Evolutionary conservation across 2,329 filamentous ascomycete species (phyloP), one percentile per base, ranked within the genome.

Genomic region (Talaromyces sp.): DNA sequence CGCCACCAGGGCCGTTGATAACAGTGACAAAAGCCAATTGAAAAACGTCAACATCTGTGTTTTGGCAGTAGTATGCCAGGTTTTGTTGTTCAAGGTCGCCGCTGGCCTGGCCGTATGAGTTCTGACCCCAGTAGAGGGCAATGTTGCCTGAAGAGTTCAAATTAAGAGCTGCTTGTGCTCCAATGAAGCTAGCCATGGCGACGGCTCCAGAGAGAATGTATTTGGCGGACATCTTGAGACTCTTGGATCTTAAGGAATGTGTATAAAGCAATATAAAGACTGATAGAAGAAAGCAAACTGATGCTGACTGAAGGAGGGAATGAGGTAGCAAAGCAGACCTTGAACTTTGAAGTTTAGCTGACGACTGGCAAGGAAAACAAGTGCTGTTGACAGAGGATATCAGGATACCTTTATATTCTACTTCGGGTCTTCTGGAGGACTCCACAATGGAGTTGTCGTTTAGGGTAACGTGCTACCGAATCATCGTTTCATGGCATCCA

Each of bases 41-140:
- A 10, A 66, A 60, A 62, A 73, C 72, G 63, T 74, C 72, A 37
- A 74, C 73, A 35, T 71, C 69, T 4, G 64, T 57, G 66, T 78
- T 74, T 76, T 82, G 75, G 71, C 87, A 90, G 74, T 90, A 90
- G 61, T 81, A 75, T 1, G 81, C 79, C 4, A 90, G 78, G 3
- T 84, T 78, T 68, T 85, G 78, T 73, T 90, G 88, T 2, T 81
- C 79, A 19, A 78, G 68, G 8, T 76, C 68, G 3, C 82, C 81
- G 19, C 71, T 75, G 3, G 78, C 79, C 66, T 82, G 78, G 10
- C 79, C 77, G 68, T 79, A 82, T 0, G 87, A 90, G 73, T 90
- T 90, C 72, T 90, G 88, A 79, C 76, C 89, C 88, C 88, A 91
- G 74, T 91, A 91, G 1, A 90, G 80, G 31, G 84, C 87, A 62